Conservation (phyloP, 2,329 filamentous ascomycete genomes). For the Pyrenophora seminiperda region DNA sequence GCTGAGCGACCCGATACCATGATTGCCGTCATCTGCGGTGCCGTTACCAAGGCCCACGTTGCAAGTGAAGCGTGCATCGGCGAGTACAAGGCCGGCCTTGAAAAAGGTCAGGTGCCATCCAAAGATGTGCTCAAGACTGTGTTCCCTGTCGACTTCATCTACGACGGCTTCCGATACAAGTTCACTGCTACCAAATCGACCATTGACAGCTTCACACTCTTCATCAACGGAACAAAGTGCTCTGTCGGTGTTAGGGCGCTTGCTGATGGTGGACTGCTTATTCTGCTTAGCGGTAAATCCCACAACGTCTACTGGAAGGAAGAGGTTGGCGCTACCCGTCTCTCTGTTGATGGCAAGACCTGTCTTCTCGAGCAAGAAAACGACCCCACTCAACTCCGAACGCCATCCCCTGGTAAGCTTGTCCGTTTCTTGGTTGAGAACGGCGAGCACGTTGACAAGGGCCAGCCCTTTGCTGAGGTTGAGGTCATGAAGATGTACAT, state of each 20-base stretch:
- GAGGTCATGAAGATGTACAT: slow-evolving; percentile 99
- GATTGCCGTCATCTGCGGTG: slow-evolving; percentile 93
- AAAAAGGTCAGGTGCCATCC: slow-evolving; percentile 95
- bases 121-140: slow-evolving; percentile 98
- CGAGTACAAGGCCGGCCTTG: slow-evolving; percentile 85
- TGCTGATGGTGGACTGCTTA: slow-evolving; percentile 89
- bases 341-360: slow-evolving; percentile 98
- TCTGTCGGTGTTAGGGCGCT: slow-evolving; percentile 90
- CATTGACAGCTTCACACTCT: slow-evolving; percentile 91
- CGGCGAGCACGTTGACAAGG: slow-evolving; percentile 88
- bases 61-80: slow-evolving; percentile 87
- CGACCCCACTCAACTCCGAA: slow-evolving; percentile 94
- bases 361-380: slow-evolving; percentile 98
- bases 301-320: slow-evolving; percentile 99
- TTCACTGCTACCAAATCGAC: slow-evolving; percentile 96
- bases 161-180: slow-evolving; percentile 95
- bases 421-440: slow-evolving; percentile 98
- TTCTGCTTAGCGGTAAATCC: slow-evolving; percentile 87
- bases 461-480: slow-evolving; percentile 92
- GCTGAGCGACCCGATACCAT: slow-evolving; percentile 93
- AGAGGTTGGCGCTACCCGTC: slow-evolving; percentile 90
- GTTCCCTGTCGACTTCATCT: slow-evolving; percentile 98
- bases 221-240: slow-evolving; percentile 98
- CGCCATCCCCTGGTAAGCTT: slow-evolving; percentile 93
- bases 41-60: slow-evolving; percentile 91